Base-by-base conservation (phyloP, 2,329 filamentous ascomycete species). In the Pseudocercospora fijiensis region DNA sequence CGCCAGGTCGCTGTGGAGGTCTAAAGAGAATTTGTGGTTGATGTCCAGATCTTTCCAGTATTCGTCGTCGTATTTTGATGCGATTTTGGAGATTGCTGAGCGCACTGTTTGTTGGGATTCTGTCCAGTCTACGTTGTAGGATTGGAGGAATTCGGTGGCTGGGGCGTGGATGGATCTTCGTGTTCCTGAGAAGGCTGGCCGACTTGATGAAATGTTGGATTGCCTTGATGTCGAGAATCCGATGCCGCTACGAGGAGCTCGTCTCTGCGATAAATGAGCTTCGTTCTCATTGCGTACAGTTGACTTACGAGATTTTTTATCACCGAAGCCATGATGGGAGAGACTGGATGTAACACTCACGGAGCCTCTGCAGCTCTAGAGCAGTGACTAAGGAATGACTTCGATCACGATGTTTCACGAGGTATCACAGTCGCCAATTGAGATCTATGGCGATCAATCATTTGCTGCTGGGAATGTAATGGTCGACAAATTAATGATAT, bases 11-110 rank as follows among this genome's bases (percentile, higher is more conserved):
- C 71, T 62, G 60, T 79, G 76, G 59, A 81, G 76, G 11, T 81
- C 79, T 2, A 71, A 63, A 0, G 80, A 79, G 69, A 78, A 80
- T 89, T 58, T 72, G 63, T 53, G 78, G 72, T 30, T 69, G 27
- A 73, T 70, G 63, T 81, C 80, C 24, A 74, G 69, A 1, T 74
- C 66, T 5, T 75, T 70, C 80, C 80, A 82, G 73, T 81, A 81
- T 16, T 66, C 65, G 27, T 81, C 77, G 2, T 77, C 72, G 64
- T 78, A 82, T 26, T 74, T 69, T 11, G 76, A 70, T 68, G 78
- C 80, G 51, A 82, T 78, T 60, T 79, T 80, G 22, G 74, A 67
- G 45, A 82, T 79, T 3, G 78, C 75, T 59, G 79, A 77, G 37
- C 80, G 78, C 5, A 83, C 78, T 1, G 74, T 75, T 22, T 73